phyloP scores from a whole-genome alignment of 257 asterid species.

The Solanum piurae region DNA sequence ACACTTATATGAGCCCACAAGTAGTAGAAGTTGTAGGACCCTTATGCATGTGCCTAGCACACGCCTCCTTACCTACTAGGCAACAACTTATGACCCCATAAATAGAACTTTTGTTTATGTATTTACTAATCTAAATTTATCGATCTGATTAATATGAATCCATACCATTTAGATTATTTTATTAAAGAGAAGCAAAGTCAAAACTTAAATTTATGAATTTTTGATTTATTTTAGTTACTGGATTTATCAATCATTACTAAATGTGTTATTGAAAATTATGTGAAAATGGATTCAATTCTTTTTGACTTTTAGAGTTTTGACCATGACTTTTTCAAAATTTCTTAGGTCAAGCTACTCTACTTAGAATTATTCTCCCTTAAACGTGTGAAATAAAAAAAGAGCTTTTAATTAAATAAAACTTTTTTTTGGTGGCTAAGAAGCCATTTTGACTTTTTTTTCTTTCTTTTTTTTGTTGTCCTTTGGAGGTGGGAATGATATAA shows the following conservation, averaged over 20 bases:
- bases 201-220: not conserved
- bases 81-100: not conserved
- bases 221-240: not conserved
- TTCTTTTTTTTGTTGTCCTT: not conserved
- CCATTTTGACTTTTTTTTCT: not conserved
- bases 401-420: not conserved
- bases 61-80: not conserved
- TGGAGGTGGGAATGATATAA: not conserved
- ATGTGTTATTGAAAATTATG: not conserved
- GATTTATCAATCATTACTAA: not conserved
- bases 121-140: not conserved
- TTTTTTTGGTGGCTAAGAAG: not conserved
- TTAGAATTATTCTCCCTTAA: not conserved
- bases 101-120: not conserved
- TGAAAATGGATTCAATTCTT: not conserved
- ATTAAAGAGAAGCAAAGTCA: accelerated
- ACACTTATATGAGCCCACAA: not conserved
- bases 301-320: not conserved
- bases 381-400: not conserved
- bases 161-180: not conserved
- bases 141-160: not conserved
- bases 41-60: not conserved
- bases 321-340: not conserved
- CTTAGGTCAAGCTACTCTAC: not conserved
- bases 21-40: not conserved